Base-by-base conservation (phyloP, 2,329 filamentous ascomycete species). In the Cercospora nicotianae region DNA sequence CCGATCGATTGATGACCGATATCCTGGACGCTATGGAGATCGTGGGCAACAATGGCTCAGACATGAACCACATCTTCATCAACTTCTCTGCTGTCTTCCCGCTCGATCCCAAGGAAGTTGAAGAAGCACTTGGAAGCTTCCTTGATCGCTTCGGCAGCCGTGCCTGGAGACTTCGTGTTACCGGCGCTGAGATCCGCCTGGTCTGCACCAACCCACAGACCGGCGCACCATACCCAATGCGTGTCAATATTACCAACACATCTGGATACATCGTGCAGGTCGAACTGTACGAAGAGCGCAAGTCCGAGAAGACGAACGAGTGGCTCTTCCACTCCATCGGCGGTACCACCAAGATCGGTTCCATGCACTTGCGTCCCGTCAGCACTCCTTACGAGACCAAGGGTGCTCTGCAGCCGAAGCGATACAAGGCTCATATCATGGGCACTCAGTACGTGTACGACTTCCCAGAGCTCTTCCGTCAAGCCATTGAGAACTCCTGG, bases 51-150 rank as follows among this genome's bases (percentile, higher is more conserved):
- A 98, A 97, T 85, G 96, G 96, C 84, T 97, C 95, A 62, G 95
- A 99, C 85, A 87, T 99, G 78, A 99, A 99, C 86, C 95, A 99
- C 84, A 95, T 99, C 86, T 99, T 99, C 85, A 95, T 99, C 86
- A 98, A 99, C 87, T 99, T 99, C 84, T 95, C 93, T 0, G 93
- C 94, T 9, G 92, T 97, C 67, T 98, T 99, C 89, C 92, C 93
- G 79, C 88, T 99, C 60, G 86, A 93, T 77, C 94, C 95, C 3
- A 84, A 88, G 68, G 93, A 97, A 83, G 93, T 99, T 16, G 93
- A 98, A 83, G 88, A 96, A 81, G 94, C 93, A 31, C 88, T 99
- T 26, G 93, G 91, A 77, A 94, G 94, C 65, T 99, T 99, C 89
- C 85, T 99, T 74, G 95, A 98, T 77, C 92, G 95, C 71, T 99